Base-by-base conservation (phyloP, 2,329 filamentous ascomycete genomes). In the Ploettnerulaceae sp. region DNA sequence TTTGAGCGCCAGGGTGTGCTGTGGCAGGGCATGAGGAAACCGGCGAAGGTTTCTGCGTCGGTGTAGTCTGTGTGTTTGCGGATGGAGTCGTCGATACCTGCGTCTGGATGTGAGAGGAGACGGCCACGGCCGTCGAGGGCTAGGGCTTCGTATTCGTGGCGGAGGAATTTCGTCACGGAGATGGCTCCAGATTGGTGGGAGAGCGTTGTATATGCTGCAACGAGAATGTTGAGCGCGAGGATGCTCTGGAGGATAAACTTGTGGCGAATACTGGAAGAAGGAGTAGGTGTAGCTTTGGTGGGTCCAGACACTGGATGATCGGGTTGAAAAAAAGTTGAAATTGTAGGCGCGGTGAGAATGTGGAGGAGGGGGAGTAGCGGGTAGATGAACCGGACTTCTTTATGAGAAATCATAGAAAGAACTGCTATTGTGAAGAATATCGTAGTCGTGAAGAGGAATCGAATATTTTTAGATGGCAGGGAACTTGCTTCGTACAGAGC, bases 361-460 rank as follows among this genome's bases (percentile, higher is more conserved):
- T 93, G 88, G 5, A 98, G 75, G n/a, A 83, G 76, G 1, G 93
- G 91, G 1, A 97, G 76, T 14, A 98, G 76, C 1, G 93, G 91
- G 61, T 95, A 95, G 56, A 97, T 86, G 71, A 98, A 98, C 60
- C 93, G 88, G 58, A 95, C 87, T 73, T 98, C 93, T 66, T 98
- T 98, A 70, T 98, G 93, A 1, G 89, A 82, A 56, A 97, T 86
- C 36, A 86, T 62, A 1, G 88, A 95, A 25, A 97, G 75, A 2
- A 72, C 66, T 1, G 69, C 63, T 7, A 86, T 68, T 47, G 83
- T 85, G 22, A 79, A 66, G 45, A 82, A 55, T 32, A 84, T 73
- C 6, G 79, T 71, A 53, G 68, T 26, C 75, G 73, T 45, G 9
- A 64, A 35, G 8, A 57, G 46, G 33, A 72, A 73, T 41, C 72